Evolutionary conservation across 495 filamentous ascomycete species (phyloP).

Genomic region (Trichoderma virens): DNA sequence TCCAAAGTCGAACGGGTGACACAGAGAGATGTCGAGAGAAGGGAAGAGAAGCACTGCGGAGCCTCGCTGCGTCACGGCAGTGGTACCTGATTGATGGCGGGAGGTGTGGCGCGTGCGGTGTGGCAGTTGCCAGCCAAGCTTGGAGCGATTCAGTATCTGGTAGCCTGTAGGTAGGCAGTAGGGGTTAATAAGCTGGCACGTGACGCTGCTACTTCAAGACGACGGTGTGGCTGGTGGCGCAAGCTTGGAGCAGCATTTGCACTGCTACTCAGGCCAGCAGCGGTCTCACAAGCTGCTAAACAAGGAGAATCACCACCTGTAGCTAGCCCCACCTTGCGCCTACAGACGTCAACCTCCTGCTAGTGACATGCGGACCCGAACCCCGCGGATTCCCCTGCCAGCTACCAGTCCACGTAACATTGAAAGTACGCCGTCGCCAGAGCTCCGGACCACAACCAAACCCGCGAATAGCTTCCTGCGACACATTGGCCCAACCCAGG

Average conservation of each 20-base stretch:
- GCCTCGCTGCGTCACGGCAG: background rate
- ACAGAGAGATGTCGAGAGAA: background rate
- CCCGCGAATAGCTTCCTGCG: slow-evolving; percentile 26
- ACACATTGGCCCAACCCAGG: slow-evolving; percentile 55
- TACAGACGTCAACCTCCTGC: no score
- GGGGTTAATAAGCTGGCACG: no score
- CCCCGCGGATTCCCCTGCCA: no score
- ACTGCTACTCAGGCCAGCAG: no score
- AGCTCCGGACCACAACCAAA: no score
- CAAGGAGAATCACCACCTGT: background rate
- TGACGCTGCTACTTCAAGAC: no score
- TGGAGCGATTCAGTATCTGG: no score
- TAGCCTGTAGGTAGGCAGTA: no score
- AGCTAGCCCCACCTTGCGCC: no score
- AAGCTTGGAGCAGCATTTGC: background rate
- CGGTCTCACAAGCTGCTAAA: no score
- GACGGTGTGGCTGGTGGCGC: background rate
- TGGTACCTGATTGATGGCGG: background rate
- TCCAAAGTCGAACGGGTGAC: background rate
- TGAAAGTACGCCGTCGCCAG: background rate
- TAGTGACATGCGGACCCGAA: no score
- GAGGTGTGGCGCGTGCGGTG: background rate
- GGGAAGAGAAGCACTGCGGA: background rate
- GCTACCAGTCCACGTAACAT: no score
- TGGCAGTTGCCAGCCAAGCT: background rate